phyloP scores from a whole-genome alignment of 164 flowering plant genomes.

The Malania oleifera region DNA sequence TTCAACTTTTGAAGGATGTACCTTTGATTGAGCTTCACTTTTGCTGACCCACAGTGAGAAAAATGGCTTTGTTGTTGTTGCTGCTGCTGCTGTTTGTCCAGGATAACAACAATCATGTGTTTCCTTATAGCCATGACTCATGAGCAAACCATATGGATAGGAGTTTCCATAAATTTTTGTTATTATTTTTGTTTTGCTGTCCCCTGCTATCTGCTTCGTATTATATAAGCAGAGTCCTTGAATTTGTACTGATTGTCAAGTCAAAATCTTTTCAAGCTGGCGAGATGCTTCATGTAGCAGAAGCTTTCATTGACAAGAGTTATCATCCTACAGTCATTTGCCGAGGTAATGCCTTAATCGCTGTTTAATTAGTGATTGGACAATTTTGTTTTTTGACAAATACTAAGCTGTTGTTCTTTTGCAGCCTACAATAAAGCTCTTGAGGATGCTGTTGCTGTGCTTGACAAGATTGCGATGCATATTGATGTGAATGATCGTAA shows the following conservation, averaged over 20 bases:
- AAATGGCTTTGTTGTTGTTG: no score
- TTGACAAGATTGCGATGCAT: conserved; percentile 81
- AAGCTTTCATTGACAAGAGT: conserved; percentile 80
- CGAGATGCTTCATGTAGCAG: conserved; percentile 97
- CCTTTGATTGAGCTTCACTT: no score
- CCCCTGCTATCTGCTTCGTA: background rate
- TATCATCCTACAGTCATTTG: conserved; percentile 93
- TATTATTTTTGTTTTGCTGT: background rate
- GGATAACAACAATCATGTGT: no score
- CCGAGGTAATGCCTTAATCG: conserved; percentile 45
- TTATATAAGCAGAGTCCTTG: background rate
- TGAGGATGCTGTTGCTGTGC: conserved; percentile 87
- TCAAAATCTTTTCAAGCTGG: conserved; percentile 52
- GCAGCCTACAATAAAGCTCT: conserved; percentile 84
- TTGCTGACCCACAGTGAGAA: no score
- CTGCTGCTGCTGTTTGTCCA: no score
- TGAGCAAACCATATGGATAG: no score
- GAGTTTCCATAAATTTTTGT: no score
- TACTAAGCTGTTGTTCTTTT: background rate
- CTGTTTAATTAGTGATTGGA: background rate
- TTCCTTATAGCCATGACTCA: no score
- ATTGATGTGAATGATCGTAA: conserved; percentile 83
- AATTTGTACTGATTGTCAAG: conserved; percentile 6
- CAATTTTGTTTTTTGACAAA: background rate
- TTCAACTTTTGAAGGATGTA: no score